Base-by-base conservation (phyloP, 1,139 yeast genomes). In the Yamadazyma mexicana region DNA sequence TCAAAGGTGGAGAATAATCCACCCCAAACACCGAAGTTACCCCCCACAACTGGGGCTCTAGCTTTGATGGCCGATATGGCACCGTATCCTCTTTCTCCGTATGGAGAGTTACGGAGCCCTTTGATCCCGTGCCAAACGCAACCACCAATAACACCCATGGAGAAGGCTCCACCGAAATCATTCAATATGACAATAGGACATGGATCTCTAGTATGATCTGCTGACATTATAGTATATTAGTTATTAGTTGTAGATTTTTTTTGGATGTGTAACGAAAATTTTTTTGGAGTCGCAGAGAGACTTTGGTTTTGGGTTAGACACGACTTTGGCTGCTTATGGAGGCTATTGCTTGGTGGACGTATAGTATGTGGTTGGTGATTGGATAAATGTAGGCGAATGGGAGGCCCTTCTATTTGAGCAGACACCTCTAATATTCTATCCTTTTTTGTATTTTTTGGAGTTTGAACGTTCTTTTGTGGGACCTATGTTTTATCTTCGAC, bases 21-120 rank as follows among this genome's bases (percentile, higher is more conserved):
- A 73, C 98, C 99, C 99, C 99, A 92, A 31, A 88, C 96, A 67
- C 98, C 98, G 59, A 92, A 92, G 67, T 92, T 92, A 58, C 99
- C 99, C 49, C 98, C 99, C 42, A 92, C 91, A 37, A 92, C 96
- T 31, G 99, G 99, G 2, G 97, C 98, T 65, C 98, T 79, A 43
- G 96, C 88, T 62, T 89, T 88, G 54, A 92, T 84, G 39, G 98
- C 98, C 28, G 88, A 74, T 46, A 92, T 61, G 18, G 96, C 87
- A 39, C 98, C 98, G 47, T 79, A 70, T 55, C 95, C 76, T 71
- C 98, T 82, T 67, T 92, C 98, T 45, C 98, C 98, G 49, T 82
- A 76, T 41, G 99, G 98, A 11, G 97, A 88, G 75, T 94, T 94
- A 65, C 98, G 81, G 78, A 92, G 92, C 35, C 99, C 99, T 64